Conservation (phyloP, 148 eudicot species). For the Silene latifolia region DNA sequence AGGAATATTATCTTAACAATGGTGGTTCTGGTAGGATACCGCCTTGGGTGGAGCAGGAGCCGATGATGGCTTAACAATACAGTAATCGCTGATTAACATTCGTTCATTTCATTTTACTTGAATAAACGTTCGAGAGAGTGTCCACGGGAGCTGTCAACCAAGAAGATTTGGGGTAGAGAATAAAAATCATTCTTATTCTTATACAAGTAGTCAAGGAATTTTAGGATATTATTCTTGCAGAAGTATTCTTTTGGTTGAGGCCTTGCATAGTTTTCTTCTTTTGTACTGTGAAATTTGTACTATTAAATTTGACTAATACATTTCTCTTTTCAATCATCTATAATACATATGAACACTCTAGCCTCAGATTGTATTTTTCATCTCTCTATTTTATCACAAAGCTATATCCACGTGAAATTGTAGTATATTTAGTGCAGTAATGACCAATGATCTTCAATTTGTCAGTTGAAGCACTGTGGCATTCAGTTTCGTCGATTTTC, state of each 20-base stretch:
- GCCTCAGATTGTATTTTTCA: too few species aligned
- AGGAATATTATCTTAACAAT: constrained; percentile 30
- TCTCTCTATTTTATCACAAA: too few species aligned
- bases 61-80: constrained; percentile 48
- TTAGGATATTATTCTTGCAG: constrained; percentile 5
- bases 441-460: too few species aligned
- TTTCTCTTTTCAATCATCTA: too few species aligned
- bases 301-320: constrained; percentile 3
- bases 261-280: too few species aligned
- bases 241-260: constrained; percentile 21
- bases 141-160: constrained; percentile 6
- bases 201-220: too few species aligned
- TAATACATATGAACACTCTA: too few species aligned
- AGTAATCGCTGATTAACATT: constrained; percentile 1
- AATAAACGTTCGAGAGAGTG: neutral
- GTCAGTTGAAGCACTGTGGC: too few species aligned
- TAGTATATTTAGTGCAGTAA: too few species aligned
- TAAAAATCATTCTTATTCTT: neutral
- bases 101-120: constrained; percentile 6
- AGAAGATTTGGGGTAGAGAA: constrained; percentile 18
- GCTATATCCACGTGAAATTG: too few species aligned
- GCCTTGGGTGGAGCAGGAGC: constrained; percentile 84
- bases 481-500: too few species aligned
- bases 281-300: constrained; percentile 6
- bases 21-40: constrained; percentile 47